Evolutionary conservation across 805 yeast species (phyloP), one percentile per base, ranked within the genome.

Genomic region (Pichia eremophila): DNA sequence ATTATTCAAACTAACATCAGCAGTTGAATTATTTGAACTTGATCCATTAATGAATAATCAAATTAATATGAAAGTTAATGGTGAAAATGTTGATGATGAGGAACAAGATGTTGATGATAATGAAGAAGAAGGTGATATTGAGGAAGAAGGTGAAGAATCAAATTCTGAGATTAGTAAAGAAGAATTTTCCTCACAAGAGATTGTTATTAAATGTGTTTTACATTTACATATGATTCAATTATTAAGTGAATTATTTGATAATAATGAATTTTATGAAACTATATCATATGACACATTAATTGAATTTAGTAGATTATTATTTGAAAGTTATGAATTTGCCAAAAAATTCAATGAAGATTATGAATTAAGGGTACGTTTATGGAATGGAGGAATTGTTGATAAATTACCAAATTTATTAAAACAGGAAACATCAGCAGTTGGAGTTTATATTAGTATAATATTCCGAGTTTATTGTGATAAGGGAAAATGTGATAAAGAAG

Each of bases 361-460:
- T 63, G 89, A 88, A 46, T 70, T 93, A 56, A 73, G 99, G 54
- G 83, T 86, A n/a, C 72, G 93, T 56, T 70, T 93, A 39, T 90
- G 95, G 82, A 85, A 88, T 58, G 86, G 93, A 4, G 96, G 96
- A 1, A 82, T 89, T 39, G 91, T 90, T 66, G 95, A 88, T 58
- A 83, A 90, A 60, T 74, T 91, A 47, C 99, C 99, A 19, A 95
- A 93, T 57, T 68, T 93, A 57, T 69, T 90, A 57, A 85, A 86
- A 57, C 99, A 95, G 65, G 99, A 95, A 64, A 81, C 95, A 0
- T 79, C 88, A 35, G 80, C 96, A 0, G 83, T 95, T 1, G 91
- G 95, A 2, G 95, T 89, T 1, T 85, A 81, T 62, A 80, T 91
- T 53, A 81, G 83, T 57, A 75, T 90, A 41, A 72, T 86, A 71